Conservation (phyloP, 2,329 filamentous ascomycete species). For the Incumbomyces lentus region DNA sequence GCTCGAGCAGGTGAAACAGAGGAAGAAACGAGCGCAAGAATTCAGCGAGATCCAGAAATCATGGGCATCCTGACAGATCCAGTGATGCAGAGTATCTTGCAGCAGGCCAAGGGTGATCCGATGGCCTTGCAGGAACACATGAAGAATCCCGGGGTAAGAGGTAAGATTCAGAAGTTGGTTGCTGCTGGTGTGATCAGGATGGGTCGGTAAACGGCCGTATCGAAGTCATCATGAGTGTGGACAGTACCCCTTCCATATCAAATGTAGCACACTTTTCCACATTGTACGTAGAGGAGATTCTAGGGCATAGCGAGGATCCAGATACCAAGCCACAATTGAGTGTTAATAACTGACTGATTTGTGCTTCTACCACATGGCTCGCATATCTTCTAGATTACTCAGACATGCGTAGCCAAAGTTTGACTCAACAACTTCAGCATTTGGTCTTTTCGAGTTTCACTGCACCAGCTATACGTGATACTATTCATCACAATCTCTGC, state of each 20-base stretch:
- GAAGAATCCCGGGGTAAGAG: slow-evolving; percentile 74
- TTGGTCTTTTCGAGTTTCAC: slow-evolving; percentile 49
- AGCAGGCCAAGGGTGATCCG: slow-evolving; percentile 90
- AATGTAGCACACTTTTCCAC: too few species aligned
- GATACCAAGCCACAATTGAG: too few species aligned
- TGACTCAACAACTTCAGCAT: slow-evolving; percentile 31
- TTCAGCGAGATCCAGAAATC: slow-evolving; percentile 89
- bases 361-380: background rate
- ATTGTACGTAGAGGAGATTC: too few species aligned
- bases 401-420: background rate
- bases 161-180: slow-evolving; percentile 90
- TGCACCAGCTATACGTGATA: slow-evolving; percentile 62
- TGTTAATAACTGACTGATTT: too few species aligned
- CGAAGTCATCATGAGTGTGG: too few species aligned
- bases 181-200: slow-evolving; percentile 84
- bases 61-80: slow-evolving; percentile 64
- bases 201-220: slow-evolving; percentile 37
- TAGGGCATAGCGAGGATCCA: too few species aligned
- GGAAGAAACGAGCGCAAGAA: slow-evolving; percentile 83
- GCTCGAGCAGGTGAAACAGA: slow-evolving; percentile 90
- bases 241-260: too few species aligned
- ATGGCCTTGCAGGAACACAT: slow-evolving; percentile 93
- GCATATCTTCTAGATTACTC: background rate
- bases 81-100: slow-evolving; percentile 93
- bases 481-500: slow-evolving; percentile 49